phyloP scores from a whole-genome alignment of 2,329 filamentous ascomycete species.

The Cladorrhinum sp. region DNA sequence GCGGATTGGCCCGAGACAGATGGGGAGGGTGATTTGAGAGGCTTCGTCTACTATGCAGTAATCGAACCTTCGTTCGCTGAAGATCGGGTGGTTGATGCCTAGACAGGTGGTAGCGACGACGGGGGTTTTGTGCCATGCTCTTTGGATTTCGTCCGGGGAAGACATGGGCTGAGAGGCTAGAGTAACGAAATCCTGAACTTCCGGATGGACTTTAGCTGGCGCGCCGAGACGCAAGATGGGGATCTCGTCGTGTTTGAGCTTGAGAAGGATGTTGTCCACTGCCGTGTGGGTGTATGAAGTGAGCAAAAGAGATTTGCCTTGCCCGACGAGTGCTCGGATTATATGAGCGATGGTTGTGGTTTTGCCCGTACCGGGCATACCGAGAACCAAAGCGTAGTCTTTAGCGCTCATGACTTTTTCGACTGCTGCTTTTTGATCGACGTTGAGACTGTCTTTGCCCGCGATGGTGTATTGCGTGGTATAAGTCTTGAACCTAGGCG shows the following conservation, averaged over 20 bases:
- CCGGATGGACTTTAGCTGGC: conserved; percentile 78
- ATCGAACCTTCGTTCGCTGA: conserved; percentile 86
- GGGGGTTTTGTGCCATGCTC: conserved; percentile 78
- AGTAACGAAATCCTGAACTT: conserved; percentile 80
- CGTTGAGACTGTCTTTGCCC: conserved; percentile 68
- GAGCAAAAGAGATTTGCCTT: conserved; percentile 87
- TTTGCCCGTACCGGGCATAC: conserved; percentile 98
- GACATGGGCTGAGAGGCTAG: conserved; percentile 71
- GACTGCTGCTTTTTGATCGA: conserved; percentile 82
- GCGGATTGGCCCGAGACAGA: conserved; percentile 89
- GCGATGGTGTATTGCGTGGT: conserved; percentile 62
- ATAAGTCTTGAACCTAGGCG: conserved; percentile 68
- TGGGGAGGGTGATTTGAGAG: conserved; percentile 93
- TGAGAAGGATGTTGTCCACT: conserved; percentile 95
- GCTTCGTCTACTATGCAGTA: conserved; percentile 99
- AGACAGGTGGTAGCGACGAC: conserved; percentile 95
- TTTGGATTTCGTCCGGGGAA: conserved; percentile 78
- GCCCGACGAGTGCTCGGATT: conserved; percentile 81
- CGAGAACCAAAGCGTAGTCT: conserved; percentile 94
- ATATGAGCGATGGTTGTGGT: conserved; percentile 98
- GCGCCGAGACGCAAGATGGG: conserved; percentile 83
- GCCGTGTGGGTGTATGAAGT: conserved; percentile 97
- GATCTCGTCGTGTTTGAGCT: conserved; percentile 75
- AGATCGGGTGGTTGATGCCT: conserved; percentile 83
- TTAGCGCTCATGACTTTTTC: conserved; percentile 93